phyloP scores from a whole-genome alignment of 371 early-diverging fungal species.

The Saksenaea oblongispora region DNA sequence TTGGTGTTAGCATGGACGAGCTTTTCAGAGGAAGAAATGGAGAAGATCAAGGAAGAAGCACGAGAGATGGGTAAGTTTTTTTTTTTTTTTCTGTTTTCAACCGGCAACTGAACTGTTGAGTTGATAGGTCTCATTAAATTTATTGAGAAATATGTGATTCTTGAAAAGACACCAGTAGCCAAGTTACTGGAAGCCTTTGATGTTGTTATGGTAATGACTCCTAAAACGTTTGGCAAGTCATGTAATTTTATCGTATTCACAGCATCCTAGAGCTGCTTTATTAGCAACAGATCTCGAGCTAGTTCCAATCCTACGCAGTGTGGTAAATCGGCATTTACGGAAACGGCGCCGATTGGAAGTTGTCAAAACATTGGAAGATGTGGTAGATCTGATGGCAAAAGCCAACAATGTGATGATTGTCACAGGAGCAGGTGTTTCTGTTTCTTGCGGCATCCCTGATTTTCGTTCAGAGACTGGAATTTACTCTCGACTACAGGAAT shows the following conservation, averaged over 20 bases:
- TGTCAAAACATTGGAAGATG: conserved; percentile 77
- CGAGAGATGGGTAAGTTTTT: conserved; percentile 28
- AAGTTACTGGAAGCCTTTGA: conserved; percentile 60
- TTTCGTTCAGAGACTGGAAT: conserved; percentile 98
- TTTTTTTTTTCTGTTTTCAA: neutral
- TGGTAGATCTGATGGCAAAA: conserved; percentile 61
- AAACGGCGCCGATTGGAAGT: conserved; percentile 56
- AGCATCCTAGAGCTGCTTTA: conserved; percentile 44
- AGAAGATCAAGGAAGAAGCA: conserved; percentile 34
- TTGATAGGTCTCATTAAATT: conserved; percentile 45
- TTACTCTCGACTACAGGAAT: conserved; percentile 81
- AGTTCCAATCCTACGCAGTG: conserved; percentile 51
- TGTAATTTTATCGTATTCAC: neutral
- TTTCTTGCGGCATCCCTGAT: conserved; percentile 98
- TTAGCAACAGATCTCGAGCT: conserved; percentile 44
- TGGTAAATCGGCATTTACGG: conserved; percentile 56
- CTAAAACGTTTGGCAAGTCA: neutral
- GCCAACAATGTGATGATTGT: conserved; percentile 86
- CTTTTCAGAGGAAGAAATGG: conserved; percentile 41
- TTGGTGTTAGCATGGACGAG: conserved; percentile 35
- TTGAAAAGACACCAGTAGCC: conserved; percentile 45
- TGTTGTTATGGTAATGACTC: conserved; percentile 33
- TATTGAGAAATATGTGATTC: conserved; percentile 54
- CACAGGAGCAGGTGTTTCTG: conserved; percentile 94
- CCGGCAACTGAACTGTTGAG: neutral